Evolutionary conservation across 2,329 filamentous ascomycete genomes (phyloP), one percentile per base, ranked within the genome.

Genomic region (Penicillium sumatraense): DNA sequence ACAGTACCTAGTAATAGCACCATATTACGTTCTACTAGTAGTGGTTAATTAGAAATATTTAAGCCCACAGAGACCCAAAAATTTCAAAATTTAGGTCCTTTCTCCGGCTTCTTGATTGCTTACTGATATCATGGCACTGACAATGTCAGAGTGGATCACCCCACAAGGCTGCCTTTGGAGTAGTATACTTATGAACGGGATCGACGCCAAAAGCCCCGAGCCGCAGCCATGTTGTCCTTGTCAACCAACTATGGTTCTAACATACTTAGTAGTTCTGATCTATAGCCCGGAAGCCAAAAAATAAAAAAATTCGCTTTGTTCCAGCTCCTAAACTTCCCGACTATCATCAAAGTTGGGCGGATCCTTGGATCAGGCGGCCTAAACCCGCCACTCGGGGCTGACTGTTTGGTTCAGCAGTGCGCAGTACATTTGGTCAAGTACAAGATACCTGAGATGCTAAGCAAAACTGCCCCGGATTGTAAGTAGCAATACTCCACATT

Each of bases 401-500:
- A 44, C 24, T 24, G 41, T 27, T 40, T 23, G 38, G 38, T 9
- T 45, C 36, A 20, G 21, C 29, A 23, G 14, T 44, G 16, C 42
- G 21, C 29, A 23, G 14, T 44, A 21, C 42, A 2, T 16, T 27
- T 23, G 16, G 3, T 16, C 21, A 50, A 20, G 61, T 65, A 64
- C 26, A 50, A 9, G 53, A 53, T 64, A 65, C 63, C 51, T 52
- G 1, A 6, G 44, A 27, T n/a, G n/a, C 26, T 33, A 38, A 23
- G 20, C 26, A 14, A 18, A n/a, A 10, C 35, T 24, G n/a, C 6
- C 14, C 14, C 33, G 42, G 20, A 29, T 18, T 44, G 45, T n/a
- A 55, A 23, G 63, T 65, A 63, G 42, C 33, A 26, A 53, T 61
- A 65, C 61, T 64, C 50, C 56, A 48, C 53, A 59, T 16, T 48